These are phyloP conservation scores for Trichoderma gracile DNA, from an alignment of 2,329 filamentous ascomycete species.

Conservation along the genomic window DNA sequence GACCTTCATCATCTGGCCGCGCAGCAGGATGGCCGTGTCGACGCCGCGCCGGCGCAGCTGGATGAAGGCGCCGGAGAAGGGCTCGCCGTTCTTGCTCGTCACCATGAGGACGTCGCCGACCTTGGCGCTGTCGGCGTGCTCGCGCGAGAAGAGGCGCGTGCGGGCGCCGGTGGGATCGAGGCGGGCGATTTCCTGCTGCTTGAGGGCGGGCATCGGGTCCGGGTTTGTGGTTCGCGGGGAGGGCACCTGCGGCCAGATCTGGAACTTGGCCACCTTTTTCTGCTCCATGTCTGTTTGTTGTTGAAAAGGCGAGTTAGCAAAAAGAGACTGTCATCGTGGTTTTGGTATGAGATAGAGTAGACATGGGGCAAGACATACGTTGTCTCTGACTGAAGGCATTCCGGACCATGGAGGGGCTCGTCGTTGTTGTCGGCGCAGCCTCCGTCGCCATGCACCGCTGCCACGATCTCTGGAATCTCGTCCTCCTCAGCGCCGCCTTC, in stretches of 20 bases:
- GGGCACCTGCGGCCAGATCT: conserved; percentile 57
- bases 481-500: conserved; percentile 63
- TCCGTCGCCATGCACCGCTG: conserved; percentile 52
- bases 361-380: conserved; percentile 35
- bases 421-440: conserved; percentile 21
- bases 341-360: too few relatives aligned
- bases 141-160: conserved; percentile 74
- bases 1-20: conserved; percentile 81
- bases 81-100: conserved; percentile 75
- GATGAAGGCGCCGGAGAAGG: conserved; percentile 85
- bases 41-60: conserved; percentile 84
- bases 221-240: conserved; percentile 58
- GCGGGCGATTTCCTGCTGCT: conserved; percentile 65
- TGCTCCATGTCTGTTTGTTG: conserved; percentile 37
- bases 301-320: conserved; percentile 25
- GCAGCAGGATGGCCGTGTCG: conserved; percentile 83
- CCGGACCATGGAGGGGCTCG: conserved; percentile 30
- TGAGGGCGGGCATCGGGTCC: conserved; percentile 68
- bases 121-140: conserved; percentile 76
- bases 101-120: conserved; percentile 91
- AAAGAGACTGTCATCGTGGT: too few relatives aligned
- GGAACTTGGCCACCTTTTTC: conserved; percentile 45
- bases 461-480: conserved; percentile 50
- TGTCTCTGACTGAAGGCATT: conserved; percentile 38
- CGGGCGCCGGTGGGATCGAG: conserved; percentile 87